Evolutionary conservation across 352 stramenopile species (phyloP), one percentile per base, ranked within the genome.

Genomic region (Phytophthora ohioensis): DNA sequence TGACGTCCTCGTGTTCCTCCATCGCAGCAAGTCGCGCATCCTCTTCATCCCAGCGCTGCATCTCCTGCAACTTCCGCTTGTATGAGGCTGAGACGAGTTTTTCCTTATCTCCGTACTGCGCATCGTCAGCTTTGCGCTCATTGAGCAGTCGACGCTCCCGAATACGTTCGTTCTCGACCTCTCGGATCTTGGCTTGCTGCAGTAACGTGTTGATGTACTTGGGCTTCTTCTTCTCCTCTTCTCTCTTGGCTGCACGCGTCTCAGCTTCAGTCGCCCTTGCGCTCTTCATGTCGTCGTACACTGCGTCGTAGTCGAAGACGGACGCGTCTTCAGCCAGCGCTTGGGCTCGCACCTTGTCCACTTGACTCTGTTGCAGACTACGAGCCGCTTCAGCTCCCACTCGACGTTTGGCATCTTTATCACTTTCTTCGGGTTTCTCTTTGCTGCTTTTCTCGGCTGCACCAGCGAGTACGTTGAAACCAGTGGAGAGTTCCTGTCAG

Each of bases 151-250:
- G 78, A 34, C 89, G 81, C 53, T 97, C 92, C 46, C 91, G 91
- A 59, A 97, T 95, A 21, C 91, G 86, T 66, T 98, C 91, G 53
- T 88, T 83, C 75, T 98, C 92, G 36, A 96, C 85, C 62, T 96
- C 90, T 8, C 92, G 87, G 54, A 98, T 89, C 71, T 97, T 96
- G 35, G 91, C 90, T 34, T 97, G 91, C 67, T 96, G 81, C 62
- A 97, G 66, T n/a, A 98, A 79, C 52, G 85, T 94, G n/a, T 64
- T 65, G 46, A 98, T 97, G 73, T 98, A 98, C 69, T 96, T 95
- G 30, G 92, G 78, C 34, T 90, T 71, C 58, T 89, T 78, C 66
- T 91, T 92, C 57, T 95, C 86, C 7, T 66, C 61, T 55, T 87
- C 80, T 46, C 82, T 73, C 61, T 87, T 71, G 1, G 63, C 69